phyloP scores from a whole-genome alignment of 345 rosid species.

The Eucalyptus sp. region DNA sequence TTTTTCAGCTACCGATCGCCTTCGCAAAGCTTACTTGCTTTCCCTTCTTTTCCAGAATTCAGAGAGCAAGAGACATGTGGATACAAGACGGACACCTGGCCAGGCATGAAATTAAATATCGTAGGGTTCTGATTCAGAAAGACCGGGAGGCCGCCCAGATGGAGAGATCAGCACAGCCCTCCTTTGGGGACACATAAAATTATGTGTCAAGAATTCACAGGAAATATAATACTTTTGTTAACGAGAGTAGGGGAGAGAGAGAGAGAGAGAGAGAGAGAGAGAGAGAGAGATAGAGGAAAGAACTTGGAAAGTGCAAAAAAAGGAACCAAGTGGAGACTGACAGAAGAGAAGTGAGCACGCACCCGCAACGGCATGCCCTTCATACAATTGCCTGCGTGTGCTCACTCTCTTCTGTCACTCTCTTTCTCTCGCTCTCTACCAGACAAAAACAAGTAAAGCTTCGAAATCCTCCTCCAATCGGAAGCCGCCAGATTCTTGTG shows the following conservation, averaged over 20 bases:
- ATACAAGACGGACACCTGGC: neutral
- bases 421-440: neutral
- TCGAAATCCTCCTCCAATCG: neutral
- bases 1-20: neutral
- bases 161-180: neutral
- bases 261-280: neutral
- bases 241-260: neutral
- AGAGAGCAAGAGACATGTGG: neutral
- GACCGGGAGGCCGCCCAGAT: neutral
- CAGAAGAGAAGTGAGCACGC: conserved; percentile 46
- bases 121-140: neutral
- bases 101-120: neutral
- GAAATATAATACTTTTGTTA: neutral
- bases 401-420: conserved; percentile 80
- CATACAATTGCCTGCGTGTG: conserved; percentile 54
- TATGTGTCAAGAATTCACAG: neutral
- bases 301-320: neutral
- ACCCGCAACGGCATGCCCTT: conserved; percentile 25
- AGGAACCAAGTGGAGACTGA: neutral
- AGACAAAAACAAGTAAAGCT: neutral
- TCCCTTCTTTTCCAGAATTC: neutral
- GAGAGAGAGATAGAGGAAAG: neutral
- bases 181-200: neutral
- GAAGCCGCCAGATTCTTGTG: neutral
- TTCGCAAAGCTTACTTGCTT: neutral